Conservation (phyloP, 768 basidiomycete genomes). For the Amylocystis lapponica region DNA sequence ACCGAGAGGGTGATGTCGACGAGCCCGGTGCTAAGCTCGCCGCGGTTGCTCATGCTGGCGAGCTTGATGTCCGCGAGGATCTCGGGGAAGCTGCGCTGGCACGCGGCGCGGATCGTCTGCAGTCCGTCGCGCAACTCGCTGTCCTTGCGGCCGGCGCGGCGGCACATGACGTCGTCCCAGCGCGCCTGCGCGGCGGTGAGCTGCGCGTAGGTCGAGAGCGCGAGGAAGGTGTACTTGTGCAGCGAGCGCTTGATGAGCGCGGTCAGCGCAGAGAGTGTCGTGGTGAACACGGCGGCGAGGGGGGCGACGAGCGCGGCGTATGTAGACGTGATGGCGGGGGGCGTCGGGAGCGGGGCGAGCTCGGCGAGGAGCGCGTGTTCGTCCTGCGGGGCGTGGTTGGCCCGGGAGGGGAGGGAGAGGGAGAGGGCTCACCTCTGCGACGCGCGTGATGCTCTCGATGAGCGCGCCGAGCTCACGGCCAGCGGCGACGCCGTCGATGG, state of each 20-base stretch:
- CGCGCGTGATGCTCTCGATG: conserved; percentile 57
- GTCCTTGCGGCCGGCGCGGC: conserved; percentile 36
- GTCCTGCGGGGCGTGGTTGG: conserved; percentile 33
- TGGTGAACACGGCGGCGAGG: conserved; percentile 57
- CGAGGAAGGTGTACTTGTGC: conserved; percentile 77
- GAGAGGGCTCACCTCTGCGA: conserved; percentile 51
- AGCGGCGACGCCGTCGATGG: conserved; percentile 54
- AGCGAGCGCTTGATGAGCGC: conserved; percentile 68
- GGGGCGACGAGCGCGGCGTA: conserved; percentile 60
- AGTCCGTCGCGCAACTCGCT: conserved; percentile 74
- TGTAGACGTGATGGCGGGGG: conserved; percentile 47
- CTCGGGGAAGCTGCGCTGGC: conserved; percentile 80
- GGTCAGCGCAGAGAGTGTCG: conserved; percentile 57
- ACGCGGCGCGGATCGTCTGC: conserved; percentile 57
- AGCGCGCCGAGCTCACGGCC: conserved; percentile 71
- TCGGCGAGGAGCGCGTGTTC: conserved; percentile 63
- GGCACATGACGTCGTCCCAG: conserved; percentile 62
- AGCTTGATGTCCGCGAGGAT: conserved; percentile 75
- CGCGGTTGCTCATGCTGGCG: conserved; percentile 48
- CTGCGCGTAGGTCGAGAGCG: conserved; percentile 61
- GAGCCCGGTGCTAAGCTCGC: conserved; percentile 59
- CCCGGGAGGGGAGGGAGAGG: too few species aligned
- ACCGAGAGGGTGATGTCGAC: conserved; percentile 56
- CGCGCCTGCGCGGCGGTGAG: conserved; percentile 49
- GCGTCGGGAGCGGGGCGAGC: conserved; percentile 53